Evolutionary conservation across 805 yeast species (phyloP).

Genomic region (Candida verbasci): DNA sequence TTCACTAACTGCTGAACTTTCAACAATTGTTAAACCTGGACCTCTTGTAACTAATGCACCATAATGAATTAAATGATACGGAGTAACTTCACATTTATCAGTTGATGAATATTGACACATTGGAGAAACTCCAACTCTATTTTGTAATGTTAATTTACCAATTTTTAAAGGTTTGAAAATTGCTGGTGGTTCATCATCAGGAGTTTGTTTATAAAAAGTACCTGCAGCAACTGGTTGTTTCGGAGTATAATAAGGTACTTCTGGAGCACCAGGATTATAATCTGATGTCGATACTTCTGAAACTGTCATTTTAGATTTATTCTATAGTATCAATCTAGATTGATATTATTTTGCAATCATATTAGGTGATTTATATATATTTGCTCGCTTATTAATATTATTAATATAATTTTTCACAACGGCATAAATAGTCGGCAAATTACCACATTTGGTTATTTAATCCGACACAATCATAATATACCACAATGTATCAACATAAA

Average conservation of each 20-base stretch:
- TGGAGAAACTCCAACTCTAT: conserved; percentile 54
- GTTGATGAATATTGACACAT: conserved; percentile 50
- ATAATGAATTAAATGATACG: conserved; percentile 47
- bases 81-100: conserved; percentile 36
- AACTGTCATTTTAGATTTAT: too few species aligned
- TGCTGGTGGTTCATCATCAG: conserved; percentile 24
- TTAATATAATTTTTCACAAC: too few species aligned
- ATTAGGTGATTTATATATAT: too few species aligned
- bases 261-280: conserved; percentile 8
- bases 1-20: conserved; percentile 39
- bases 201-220: conserved; percentile 18
- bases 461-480: too few species aligned
- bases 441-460: too few species aligned
- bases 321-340: too few species aligned
- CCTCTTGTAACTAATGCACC: conserved; percentile 46
- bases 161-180: conserved; percentile 43
- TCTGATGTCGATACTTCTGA: conserved; percentile 7
- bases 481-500: too few species aligned
- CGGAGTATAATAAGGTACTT: conserved; percentile 23
- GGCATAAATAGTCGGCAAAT: too few species aligned
- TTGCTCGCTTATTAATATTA: neutral
- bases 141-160: conserved; percentile 36
- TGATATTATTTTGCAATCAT: neutral
- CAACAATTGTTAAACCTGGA: conserved; percentile 45
- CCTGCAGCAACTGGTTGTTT: conserved; percentile 30